Evolutionary conservation across 2,329 filamentous ascomycete species (phyloP).

Genomic region (Esteya vermicola): DNA sequence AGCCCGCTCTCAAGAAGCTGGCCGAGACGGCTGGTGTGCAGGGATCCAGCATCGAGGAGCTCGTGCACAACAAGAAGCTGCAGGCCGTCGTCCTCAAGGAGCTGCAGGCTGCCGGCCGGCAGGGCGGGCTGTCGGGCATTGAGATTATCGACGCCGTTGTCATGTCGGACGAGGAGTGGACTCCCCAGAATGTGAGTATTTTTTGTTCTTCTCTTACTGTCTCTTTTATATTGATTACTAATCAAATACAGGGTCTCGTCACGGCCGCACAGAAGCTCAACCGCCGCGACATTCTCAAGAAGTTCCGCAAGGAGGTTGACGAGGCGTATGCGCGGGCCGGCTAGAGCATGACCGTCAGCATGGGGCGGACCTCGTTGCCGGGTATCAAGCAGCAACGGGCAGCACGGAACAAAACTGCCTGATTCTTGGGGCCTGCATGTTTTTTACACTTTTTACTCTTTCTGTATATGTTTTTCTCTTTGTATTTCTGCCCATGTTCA

Average conservation of each 20-base stretch:
- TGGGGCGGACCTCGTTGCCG: too few relatives aligned
- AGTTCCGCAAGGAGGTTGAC: conserved; percentile 47
- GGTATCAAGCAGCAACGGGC: too few relatives aligned
- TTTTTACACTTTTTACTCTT: neutral
- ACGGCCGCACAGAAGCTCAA: conserved; percentile 63
- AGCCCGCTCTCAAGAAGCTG: conserved; percentile 39
- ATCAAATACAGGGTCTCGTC: conserved; percentile 37
- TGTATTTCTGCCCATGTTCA: neutral
- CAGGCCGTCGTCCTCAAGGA: conserved; percentile 49
- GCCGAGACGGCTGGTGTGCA: conserved; percentile 26
- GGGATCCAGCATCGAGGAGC: conserved; percentile 47
- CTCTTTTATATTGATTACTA: neutral
- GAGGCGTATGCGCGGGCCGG: conserved; percentile 36
- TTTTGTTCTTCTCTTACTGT: too few relatives aligned
- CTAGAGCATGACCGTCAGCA: neutral
- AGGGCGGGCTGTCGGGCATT: conserved; percentile 48
- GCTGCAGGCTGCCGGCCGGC: conserved; percentile 45
- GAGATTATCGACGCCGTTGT: conserved; percentile 62
- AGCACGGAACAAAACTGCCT: too few relatives aligned
- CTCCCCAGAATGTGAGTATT: conserved; percentile 54
- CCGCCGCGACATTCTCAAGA: conserved; percentile 49
- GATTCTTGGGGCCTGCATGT: neutral
- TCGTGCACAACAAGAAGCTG: conserved; percentile 54
- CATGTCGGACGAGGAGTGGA: conserved; percentile 61
- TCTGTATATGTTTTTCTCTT: neutral